phyloP scores from a whole-genome alignment of 768 basidiomycete species.

The Leccinum boreale region DNA sequence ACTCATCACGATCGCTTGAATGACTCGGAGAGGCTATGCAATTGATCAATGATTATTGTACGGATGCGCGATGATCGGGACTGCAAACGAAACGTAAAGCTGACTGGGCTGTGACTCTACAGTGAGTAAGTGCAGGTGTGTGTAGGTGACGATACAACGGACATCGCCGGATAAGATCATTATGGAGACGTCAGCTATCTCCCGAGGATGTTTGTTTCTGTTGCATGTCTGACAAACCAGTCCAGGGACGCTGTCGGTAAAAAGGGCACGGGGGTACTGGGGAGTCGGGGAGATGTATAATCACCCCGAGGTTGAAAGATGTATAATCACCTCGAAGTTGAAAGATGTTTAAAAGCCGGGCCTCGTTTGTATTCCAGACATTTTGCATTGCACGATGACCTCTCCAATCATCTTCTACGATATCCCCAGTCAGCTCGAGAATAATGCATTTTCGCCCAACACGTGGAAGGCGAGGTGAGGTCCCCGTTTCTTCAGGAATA shows the following conservation, averaged over 20 bases:
- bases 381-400: constrained; percentile 18
- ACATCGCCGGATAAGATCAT: not conserved
- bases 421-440: constrained; percentile 33
- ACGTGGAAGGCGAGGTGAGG: constrained; percentile 44
- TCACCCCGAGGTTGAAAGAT: not conserved
- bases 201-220: not conserved
- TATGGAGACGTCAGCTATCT: not conserved
- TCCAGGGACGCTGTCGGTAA: not conserved
- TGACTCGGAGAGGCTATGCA: not conserved
- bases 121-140: too few species aligned
- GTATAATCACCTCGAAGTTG: too few species aligned
- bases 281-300: not conserved
- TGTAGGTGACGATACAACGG: not conserved
- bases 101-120: not conserved
- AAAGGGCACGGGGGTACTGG: not conserved
- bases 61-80: not conserved
- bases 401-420: constrained; percentile 42
- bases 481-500: not conserved
- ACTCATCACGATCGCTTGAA: not conserved
- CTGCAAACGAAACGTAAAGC: not conserved
- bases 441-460: constrained; percentile 42
- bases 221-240: not conserved
- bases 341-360: constrained; percentile 4
- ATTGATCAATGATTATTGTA: not conserved
- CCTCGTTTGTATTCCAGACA: not conserved